Base-by-base conservation (phyloP, 192 early-diverging fungal genomes). In the Coemansia reversa region DNA sequence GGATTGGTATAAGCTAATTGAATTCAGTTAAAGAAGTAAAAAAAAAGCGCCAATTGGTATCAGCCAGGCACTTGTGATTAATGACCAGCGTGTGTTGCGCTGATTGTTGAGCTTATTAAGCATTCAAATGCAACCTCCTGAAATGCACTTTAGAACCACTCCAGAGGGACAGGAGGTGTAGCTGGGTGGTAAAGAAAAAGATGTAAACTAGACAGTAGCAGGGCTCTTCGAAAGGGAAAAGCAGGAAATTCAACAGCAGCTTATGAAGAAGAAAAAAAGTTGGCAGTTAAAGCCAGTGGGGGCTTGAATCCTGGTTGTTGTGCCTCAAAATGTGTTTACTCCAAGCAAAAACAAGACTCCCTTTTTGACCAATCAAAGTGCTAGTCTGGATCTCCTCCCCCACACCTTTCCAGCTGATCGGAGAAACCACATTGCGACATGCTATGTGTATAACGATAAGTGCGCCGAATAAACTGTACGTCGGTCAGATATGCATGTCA, bases 161-260 rank as follows among this genome's bases (percentile, higher is more conserved):
- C 39, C 24, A 47, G 42, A 45, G 32, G 23, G 5, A 11, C 23
- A 27, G 28, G 48, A 59, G 24, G 58, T 48, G 22, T 14, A 53
- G 4, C 11, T 47, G 39, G 47, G 23, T 25, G 24, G 39, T 59
- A 27, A 59, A 47, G 23, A 47, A 48, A 59, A 35, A 59, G 47
- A 39, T 47, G 48, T 47, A 59, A 23, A 48, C 24, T 25, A 59
- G 28, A 5, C n/a, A 58, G 54, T 56, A 58, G n/a, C 39, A 47
- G 19, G 39, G 39, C 39, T 45, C 7, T 45, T 45, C 39, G 8
- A 45, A 45, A 56, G 28, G 32, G 39, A 16, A 45, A 45, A 45
- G 14, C 39, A 45, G 39, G 14, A 45, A 45, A 45, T 45, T 45
- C 6, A 45, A 45, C 39, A 45, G 39, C 39, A 45, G 39, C 39